A percentile compares a stretch with the other conserved stretches of the same genome.
Evolutionary conservation across 1,284 basidiomycete species (phyloP).

Genomic region (Stygiomarasmius scandens): DNA sequence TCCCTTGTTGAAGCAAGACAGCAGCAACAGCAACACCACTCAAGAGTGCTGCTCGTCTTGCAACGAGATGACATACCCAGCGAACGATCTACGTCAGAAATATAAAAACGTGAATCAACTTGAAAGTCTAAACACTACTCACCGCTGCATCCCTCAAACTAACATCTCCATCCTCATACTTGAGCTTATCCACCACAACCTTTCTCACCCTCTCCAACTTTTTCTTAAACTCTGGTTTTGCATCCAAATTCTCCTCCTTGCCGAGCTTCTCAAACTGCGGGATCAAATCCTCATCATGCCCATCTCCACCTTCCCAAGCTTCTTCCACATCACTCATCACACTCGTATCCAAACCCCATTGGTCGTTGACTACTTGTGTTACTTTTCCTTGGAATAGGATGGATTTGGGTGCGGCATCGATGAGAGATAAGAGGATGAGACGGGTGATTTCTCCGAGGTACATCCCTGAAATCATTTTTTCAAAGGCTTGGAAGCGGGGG

Average conservation of each 20-base stretch:
- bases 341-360: conserved; percentile 94
- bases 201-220: conserved; percentile 55
- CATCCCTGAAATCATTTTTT: conserved; percentile 99
- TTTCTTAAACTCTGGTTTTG: conserved; percentile 30
- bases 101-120: no score
- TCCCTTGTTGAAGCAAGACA: conserved; percentile 81
- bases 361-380: conserved; percentile 75
- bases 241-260: conserved; percentile 6
- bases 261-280: conserved; percentile 35
- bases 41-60: conserved; percentile 80
- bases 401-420: conserved; percentile 76
- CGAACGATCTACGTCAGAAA: conserved; percentile 69
- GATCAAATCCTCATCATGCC: conserved; percentile 10
- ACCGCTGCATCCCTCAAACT: conserved; percentile 71
- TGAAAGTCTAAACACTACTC: no score
- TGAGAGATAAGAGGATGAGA: conserved; percentile 82
- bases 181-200: conserved; percentile 67
- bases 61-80: conserved; percentile 80
- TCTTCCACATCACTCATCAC: conserved; percentile 88
- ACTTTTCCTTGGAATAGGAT: conserved; percentile 79
- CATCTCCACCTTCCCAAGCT: conserved; percentile 59
- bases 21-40: conserved; percentile 89
- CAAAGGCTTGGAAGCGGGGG: conserved; percentile 91
- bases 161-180: conserved; percentile 54
- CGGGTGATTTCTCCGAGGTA: conserved; percentile 95